These are phyloP conservation scores for Brasenia schreberi DNA, from an alignment of 164 flowering plant genomes.

Conservation along the genomic window DNA sequence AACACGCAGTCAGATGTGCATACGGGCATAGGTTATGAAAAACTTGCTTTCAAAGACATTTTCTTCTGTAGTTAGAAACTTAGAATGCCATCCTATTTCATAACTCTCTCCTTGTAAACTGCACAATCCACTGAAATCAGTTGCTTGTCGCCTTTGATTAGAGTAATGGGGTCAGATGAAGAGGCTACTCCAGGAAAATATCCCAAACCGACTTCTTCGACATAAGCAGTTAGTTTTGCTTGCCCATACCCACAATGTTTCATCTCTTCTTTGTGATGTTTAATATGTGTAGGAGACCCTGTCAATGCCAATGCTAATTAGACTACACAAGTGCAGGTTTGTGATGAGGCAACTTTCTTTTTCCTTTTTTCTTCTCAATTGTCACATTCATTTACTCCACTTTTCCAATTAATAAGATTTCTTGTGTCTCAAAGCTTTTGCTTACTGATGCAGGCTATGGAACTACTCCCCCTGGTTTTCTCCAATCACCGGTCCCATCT, in stretches of 20 bases:
- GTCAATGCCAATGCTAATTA: constrained; percentile 42
- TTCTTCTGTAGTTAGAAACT: too few species aligned
- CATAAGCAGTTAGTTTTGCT: constrained; percentile 6
- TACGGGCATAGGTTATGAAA: too few species aligned
- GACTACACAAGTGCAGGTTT: constrained; percentile 80
- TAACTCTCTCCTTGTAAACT: too few species aligned
- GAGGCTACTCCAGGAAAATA: constrained; percentile 39
- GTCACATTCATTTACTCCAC: neutral
- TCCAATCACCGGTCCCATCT: constrained; percentile 50
- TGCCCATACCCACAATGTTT: neutral
- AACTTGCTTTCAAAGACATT: too few species aligned
- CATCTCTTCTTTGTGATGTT: neutral
- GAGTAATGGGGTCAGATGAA: constrained; percentile 35
- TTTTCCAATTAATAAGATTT: neutral
- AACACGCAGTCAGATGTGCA: too few species aligned
- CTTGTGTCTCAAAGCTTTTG: constrained; percentile 8
- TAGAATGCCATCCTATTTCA: too few species aligned
- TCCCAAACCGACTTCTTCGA: constrained; percentile 7
- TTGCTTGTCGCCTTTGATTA: neutral
- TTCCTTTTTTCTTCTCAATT: neutral
- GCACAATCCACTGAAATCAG: neutral
- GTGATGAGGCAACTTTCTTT: neutral
- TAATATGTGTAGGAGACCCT: constrained; percentile 11
- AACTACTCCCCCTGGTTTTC: constrained; percentile 52
- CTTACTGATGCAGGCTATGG: constrained; percentile 59